Conservation (phyloP, 768 basidiomycete species). For the Collybiopsis confluens region DNA sequence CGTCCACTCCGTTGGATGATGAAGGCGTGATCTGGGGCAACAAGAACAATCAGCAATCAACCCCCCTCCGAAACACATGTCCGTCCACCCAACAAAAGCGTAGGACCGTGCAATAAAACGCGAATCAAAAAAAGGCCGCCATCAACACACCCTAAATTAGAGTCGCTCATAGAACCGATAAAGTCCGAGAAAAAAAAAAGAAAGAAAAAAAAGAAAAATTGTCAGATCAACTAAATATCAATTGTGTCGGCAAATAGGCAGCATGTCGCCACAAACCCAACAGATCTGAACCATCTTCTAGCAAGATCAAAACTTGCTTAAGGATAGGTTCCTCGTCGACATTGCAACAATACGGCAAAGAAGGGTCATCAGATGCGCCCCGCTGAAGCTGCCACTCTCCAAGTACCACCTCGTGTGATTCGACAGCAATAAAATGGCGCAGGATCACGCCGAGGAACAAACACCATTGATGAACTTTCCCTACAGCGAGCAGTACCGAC, state of each 20-base stretch:
- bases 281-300: background rate
- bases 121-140: background rate
- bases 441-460: no score
- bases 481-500: no score
- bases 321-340: slow-evolving; percentile 1
- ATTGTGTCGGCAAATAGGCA: background rate
- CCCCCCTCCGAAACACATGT: slow-evolving; percentile 2
- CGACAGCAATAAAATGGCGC: no score
- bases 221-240: no score
- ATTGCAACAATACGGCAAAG: background rate
- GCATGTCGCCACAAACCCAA: background rate
- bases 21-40: slow-evolving; percentile 71
- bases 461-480: no score
- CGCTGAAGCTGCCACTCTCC: no score
- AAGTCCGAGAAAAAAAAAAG: background rate
- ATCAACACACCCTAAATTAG: slow-evolving; percentile 1
- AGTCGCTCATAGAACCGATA: background rate
- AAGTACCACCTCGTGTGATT: no score
- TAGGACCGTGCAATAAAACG: no score
- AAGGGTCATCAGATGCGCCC: no score
- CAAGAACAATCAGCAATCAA: slow-evolving; percentile 2
- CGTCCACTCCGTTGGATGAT: slow-evolving; percentile 73
- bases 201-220: background rate
- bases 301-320: slow-evolving; percentile 1
- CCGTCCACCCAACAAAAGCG: background rate